A percentile compares a stretch with the other conserved stretches of the same genome.
Conservation (phyloP, 768 basidiomycete genomes). For the Mycena leptocephala region DNA sequence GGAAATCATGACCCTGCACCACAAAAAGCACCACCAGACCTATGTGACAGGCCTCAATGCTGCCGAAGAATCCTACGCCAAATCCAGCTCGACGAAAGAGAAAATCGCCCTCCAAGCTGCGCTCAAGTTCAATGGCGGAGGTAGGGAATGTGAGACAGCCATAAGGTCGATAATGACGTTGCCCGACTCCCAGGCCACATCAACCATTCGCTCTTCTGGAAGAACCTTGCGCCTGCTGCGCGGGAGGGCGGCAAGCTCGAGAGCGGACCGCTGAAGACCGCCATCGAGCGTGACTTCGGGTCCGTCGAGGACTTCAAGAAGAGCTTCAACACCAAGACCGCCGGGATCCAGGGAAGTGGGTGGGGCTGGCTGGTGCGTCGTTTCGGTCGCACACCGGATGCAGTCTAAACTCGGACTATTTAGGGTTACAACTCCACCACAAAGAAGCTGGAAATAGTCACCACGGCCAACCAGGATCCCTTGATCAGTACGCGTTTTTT, state of each 20-base stretch:
- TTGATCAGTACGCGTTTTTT: conserved; percentile 58
- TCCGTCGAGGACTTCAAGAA: conserved; percentile 91
- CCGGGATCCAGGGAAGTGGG: conserved; percentile 95
- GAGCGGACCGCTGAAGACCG: conserved; percentile 81
- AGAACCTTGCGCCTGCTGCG: conserved; percentile 88
- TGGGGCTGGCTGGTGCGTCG: conserved; percentile 91
- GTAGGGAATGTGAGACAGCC: conserved; percentile 49
- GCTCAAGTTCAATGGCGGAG: conserved; percentile 98
- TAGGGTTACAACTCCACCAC: conserved; percentile 80
- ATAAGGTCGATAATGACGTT: neutral
- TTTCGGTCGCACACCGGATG: neutral
- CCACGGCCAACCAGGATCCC: conserved; percentile 98
- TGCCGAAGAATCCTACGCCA: conserved; percentile 88
- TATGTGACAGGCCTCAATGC: conserved; percentile 97
- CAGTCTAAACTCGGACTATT: neutral
- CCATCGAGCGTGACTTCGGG: conserved; percentile 88
- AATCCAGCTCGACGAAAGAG: conserved; percentile 76
- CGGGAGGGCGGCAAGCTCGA: conserved; percentile 76
- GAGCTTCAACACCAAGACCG: conserved; percentile 89
- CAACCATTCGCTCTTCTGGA: conserved; percentile 98
- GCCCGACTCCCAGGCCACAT: conserved; percentile 76
- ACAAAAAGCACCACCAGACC: conserved; percentile 91
- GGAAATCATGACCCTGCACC: conserved; percentile 96
- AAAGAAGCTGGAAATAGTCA: conserved; percentile 90
- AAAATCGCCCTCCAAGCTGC: conserved; percentile 91